Evolutionary conservation across 768 basidiomycete species (phyloP).

Genomic region (Psilocybe subaeruginosa): DNA sequence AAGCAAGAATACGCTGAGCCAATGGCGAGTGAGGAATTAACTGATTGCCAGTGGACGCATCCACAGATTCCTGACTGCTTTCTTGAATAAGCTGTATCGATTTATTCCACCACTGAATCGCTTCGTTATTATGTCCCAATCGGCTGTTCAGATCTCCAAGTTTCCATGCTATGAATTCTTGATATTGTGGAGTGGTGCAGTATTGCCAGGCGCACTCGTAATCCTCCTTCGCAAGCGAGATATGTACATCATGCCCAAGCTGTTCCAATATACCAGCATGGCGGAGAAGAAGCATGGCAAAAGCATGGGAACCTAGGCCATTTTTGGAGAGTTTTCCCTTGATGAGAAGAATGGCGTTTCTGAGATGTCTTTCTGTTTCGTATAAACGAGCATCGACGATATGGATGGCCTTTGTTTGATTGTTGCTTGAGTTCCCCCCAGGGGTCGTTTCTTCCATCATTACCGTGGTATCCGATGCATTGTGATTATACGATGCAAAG

Average conservation of each 20-base stretch:
- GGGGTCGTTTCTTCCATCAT: constrained; percentile 28
- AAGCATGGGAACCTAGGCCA: constrained; percentile 48
- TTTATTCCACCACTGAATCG: constrained; percentile 70
- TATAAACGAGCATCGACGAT: constrained; percentile 59
- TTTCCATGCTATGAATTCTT: constrained; percentile 61
- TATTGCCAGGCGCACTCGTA: constrained; percentile 63
- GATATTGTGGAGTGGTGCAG: constrained; percentile 28
- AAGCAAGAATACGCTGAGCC: constrained; percentile 63
- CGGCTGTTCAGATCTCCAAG: constrained; percentile 68
- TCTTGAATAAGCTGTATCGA: constrained; percentile 50
- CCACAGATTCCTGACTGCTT: not conserved
- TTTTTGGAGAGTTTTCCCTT: constrained; percentile 38
- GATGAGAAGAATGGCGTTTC: constrained; percentile 48
- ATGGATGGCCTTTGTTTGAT: constrained; percentile 29
- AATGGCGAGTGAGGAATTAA: constrained; percentile 48
- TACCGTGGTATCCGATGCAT: constrained; percentile 43
- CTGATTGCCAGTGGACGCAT: not conserved
- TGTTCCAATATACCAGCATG: constrained; percentile 64
- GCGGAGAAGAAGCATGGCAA: constrained; percentile 55
- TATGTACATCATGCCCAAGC: constrained; percentile 49
- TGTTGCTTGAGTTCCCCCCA: constrained; percentile 29
- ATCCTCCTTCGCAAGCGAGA: constrained; percentile 56
- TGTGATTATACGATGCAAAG: constrained; percentile 76
- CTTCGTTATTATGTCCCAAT: constrained; percentile 54
- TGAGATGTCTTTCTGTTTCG: constrained; percentile 56